Evolutionary conservation across 1,284 basidiomycete genomes (phyloP), one percentile per base, ranked within the genome.

Genomic region (Sporisorium exsertum): DNA sequence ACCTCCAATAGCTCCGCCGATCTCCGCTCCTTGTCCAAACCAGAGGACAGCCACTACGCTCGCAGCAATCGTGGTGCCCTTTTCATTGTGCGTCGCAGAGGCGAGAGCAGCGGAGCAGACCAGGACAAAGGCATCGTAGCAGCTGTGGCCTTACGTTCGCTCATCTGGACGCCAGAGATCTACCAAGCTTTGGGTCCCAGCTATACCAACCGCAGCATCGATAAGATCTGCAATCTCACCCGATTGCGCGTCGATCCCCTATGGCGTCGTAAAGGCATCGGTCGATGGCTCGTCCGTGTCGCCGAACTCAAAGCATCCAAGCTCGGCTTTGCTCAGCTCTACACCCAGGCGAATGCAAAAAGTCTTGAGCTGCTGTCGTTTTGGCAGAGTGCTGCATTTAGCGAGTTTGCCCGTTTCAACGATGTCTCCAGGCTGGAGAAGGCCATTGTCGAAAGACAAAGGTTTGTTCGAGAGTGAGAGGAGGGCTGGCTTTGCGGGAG

Each of bases 81-180:
- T 9, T 72, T 50, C 56, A 26, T 77, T 7, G 74, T 77, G 2
- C 49, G 60, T 7, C 52, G 56, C 13, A 62, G 51, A 22, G 33
- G 18, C 18, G 43, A 57, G 16, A 58, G 18, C n/a, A 53, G n/a
- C 12, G 49, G 47, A 1, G 22, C 15, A 32, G 55, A 53, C 15
- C 46, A 26, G 5, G 16, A n/a, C 5, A 37, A 55, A 1, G 50
- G 49, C 9, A 65, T 69, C 40, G 29, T 77, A 9, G 74, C 74
- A 50, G 70, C 74, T 5, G 42, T 66, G 5, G 74, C 69, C 2
- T 40, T 77, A 32, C 74, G 70, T 42, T 77, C 74, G 22, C 56
- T 77, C 22, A 77, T 77, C 33, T 77, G 74, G 74, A 72, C 70
- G 26, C 74, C 74, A 7, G 59, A 72, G 42, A 63, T 77, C 62